A percentile compares a stretch with the other conserved stretches of the same genome.
Evolutionary conservation across 352 stramenopile species (phyloP).

Genomic region (Phytopythium mirpurense): DNA sequence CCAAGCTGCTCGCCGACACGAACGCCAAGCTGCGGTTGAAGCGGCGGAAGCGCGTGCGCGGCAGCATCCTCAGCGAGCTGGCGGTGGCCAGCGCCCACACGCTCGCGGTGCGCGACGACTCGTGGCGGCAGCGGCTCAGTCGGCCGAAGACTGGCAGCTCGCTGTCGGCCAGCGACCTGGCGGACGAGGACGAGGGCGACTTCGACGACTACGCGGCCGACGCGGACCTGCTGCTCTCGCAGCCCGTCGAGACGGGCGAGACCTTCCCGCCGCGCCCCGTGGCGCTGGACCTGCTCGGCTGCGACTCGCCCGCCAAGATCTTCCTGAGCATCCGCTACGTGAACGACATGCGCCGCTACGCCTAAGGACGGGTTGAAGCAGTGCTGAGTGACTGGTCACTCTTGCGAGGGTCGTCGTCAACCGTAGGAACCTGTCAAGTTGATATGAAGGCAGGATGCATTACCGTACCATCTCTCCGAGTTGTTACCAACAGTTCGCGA

Average conservation of each 20-base stretch:
- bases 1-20: constrained; percentile 60
- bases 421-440: too few species aligned
- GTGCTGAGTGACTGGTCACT: constrained; percentile 1
- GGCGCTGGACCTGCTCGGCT: constrained; percentile 40
- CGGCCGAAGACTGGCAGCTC: constrained; percentile 33
- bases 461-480: background rate
- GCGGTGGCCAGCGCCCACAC: constrained; percentile 25
- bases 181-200: constrained; percentile 32
- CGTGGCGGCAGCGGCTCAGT: constrained; percentile 56
- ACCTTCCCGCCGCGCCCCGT: constrained; percentile 46
- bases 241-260: constrained; percentile 48
- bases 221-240: constrained; percentile 46
- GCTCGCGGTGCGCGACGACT: constrained; percentile 60
- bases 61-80: constrained; percentile 79
- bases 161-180: constrained; percentile 35
- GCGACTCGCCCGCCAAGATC: constrained; percentile 53
- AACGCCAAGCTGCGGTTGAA: constrained; percentile 74
- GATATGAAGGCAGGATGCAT: too few species aligned
- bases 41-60: constrained; percentile 66
- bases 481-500: background rate
- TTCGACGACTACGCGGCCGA: constrained; percentile 68
- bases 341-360: constrained; percentile 83
- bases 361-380: constrained; percentile 18
- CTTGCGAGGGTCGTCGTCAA: background rate
- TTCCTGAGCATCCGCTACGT: constrained; percentile 82